phyloP scores from a whole-genome alignment of 2,329 filamentous ascomycete genomes.

The Blastomyces percursus region DNA sequence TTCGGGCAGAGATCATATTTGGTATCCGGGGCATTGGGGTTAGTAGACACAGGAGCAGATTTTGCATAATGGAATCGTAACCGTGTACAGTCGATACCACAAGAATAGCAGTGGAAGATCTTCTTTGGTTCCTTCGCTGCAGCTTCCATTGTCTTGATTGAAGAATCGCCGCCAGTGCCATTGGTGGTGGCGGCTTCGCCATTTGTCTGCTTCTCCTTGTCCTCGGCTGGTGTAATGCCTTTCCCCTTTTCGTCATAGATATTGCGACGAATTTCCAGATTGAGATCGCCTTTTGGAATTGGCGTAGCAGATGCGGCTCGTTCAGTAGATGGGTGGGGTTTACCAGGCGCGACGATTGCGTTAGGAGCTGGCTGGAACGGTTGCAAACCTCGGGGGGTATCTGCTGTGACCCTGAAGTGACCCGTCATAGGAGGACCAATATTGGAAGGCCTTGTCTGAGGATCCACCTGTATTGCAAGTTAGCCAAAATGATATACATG shows the following conservation, averaged over 20 bases:
- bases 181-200: slow-evolving; percentile 65
- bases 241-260: slow-evolving; percentile 91
- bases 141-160: slow-evolving; percentile 52
- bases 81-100: slow-evolving; percentile 76
- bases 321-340: slow-evolving; percentile 58
- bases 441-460: slow-evolving; percentile 86
- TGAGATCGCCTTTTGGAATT: slow-evolving; percentile 66
- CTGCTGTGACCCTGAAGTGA: slow-evolving; percentile 91
- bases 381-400: slow-evolving; percentile 88
- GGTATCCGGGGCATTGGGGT: slow-evolving; percentile 46
- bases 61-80: slow-evolving; percentile 62
- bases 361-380: slow-evolving; percentile 87
- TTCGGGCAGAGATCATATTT: slow-evolving; percentile 86
- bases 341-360: slow-evolving; percentile 52
- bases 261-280: slow-evolving; percentile 86
- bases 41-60: slow-evolving; percentile 44
- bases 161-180: slow-evolving; percentile 44
- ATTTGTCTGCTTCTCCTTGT: slow-evolving; percentile 52
- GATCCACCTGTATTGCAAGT: slow-evolving; percentile 62
- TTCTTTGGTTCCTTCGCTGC: slow-evolving; percentile 53
- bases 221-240: slow-evolving; percentile 60
- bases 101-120: slow-evolving; percentile 73
- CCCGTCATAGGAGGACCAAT: slow-evolving; percentile 95
- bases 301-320: slow-evolving; percentile 54
- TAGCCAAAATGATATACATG: not conserved